Base-by-base conservation (phyloP, 352 stramenopile genomes). In the Halophytophthora batemanensis region DNA sequence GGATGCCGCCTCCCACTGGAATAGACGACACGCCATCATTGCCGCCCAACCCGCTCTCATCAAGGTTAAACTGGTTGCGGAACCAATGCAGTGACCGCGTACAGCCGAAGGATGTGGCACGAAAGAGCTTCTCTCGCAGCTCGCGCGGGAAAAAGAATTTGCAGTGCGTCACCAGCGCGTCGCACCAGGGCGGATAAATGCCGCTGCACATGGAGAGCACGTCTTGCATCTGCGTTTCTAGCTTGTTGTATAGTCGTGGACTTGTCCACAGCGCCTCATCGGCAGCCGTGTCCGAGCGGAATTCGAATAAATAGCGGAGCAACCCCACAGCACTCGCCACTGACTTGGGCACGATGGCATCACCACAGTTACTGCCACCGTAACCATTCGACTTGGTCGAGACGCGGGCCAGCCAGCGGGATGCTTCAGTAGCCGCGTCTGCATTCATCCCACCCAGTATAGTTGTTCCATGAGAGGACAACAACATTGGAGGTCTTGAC, bases 61-160 rank as follows among this genome's bases (percentile, higher is more conserved):
- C 78, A 13, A 86, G 36, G 37, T 85, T 80, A 2, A 90, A 45
- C 22, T 85, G 70, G 52, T 73, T 82, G 11, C 81, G 79, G 49
- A 89, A 91, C 81, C 83, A 92, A 39, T 94, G 76, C 22, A 94
- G 58, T 4, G 80, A 92, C 12, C 83, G 74, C 1, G 78, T 91
- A 46, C 72, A 90, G 1, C 83, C 83, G 56, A 94, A 94, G 7
- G 83, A 74, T 0, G 83, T 92, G 2, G 79, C 78, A 15, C 77
- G 77, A 40, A 94, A 92, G 10, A 91, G 40, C 18, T 78, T 80
- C 42, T 91, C 72, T 10, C 83, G 73, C 8, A 92, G 56, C 31
- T 87, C 69, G 18, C 73, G 73, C 0, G 83, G 75, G 18, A 94
- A 94, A 31, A 94, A 89, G 45, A 92, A 94, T 45, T 84, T 86